Evolutionary conservation across 2,329 filamentous ascomycete genomes (phyloP), one percentile per base, ranked within the genome.

Genomic region (Nigrospora osmanthi): DNA sequence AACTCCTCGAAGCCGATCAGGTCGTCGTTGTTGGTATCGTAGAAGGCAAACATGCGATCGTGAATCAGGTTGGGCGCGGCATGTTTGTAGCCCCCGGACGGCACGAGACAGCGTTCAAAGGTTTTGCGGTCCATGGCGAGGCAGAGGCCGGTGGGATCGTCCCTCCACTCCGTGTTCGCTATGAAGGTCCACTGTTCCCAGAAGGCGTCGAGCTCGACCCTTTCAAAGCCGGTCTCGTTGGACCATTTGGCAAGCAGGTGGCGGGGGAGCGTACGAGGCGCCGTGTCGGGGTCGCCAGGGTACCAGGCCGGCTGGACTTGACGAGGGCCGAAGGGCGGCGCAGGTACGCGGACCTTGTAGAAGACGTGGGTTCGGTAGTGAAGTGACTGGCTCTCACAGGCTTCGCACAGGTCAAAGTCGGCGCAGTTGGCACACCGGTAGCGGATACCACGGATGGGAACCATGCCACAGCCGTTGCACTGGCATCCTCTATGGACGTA

Each of bases 121-220:
- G 89, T 95, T 63, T 85, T 86, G 49, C 89, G 82, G 60, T 97
- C 90, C 71, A 97, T 94, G 32, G 89, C 93, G 54, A 91, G 75
- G 45, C 78, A 73, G 36, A 96, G 74, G 17, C 83, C 77, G 54
- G 87, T 82, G 0, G 89, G 87, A 59, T 97, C 91, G 15, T 85
- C 78, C 32, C 80, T 70, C 85, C 86, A 95, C 59, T 91, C 83
- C 6, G 83, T 84, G 53, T 87, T 91, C 36, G 91, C 91, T 65
- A 96, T 83, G 61, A 90, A 96, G 6, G 87, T 90, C 77, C 95
- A 98, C 59, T 97, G 91, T 58, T 97, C 91, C 84, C 90, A 97
- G 36, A 95, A 80, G 7, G 90, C 91, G 65, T 97, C 91, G 6
- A 98, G 71, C 62, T 95, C 89, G 2, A 89, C 85, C 28, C 85